These are phyloP conservation scores for Lachnellula suecica DNA, from an alignment of 2,329 filamentous ascomycete species.

Conservation along the genomic window DNA sequence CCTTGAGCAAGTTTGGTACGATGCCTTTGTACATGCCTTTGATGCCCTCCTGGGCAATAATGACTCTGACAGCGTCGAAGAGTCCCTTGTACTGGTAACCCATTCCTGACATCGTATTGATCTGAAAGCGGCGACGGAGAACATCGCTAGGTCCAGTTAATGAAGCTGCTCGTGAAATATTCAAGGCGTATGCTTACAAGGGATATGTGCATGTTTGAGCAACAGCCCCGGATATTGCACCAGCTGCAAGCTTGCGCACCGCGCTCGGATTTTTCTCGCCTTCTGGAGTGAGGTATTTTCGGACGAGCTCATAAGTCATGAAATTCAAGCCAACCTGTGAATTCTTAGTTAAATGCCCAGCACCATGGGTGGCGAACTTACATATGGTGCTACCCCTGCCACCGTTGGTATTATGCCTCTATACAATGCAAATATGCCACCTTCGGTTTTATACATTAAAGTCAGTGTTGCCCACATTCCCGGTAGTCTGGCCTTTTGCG, in stretches of 20 bases:
- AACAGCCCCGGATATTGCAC: conserved; percentile 91
- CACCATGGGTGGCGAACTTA: conserved; percentile 41
- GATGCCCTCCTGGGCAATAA: conserved; percentile 80
- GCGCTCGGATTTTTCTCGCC: conserved; percentile 82
- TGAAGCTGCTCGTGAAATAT: too few relatives aligned
- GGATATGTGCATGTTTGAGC: conserved; percentile 98
- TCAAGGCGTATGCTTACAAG: conserved; percentile 62
- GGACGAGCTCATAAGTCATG: conserved; percentile 93
- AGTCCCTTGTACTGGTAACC: conserved; percentile 93
- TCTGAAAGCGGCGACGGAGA: conserved; percentile 88
- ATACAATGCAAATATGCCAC: conserved; percentile 83
- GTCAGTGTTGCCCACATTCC: conserved; percentile 89
- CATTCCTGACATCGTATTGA: conserved; percentile 99
- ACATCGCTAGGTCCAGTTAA: conserved; percentile 66
- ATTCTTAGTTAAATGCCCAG: conserved; percentile 8
- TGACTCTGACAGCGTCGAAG: conserved; percentile 77
- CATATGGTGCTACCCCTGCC: conserved; percentile 93
- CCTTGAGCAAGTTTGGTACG: conserved; percentile 91
- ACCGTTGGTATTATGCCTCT: conserved; percentile 92
- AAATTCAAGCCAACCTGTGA: conserved; percentile 88
- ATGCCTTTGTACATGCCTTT: conserved; percentile 94
- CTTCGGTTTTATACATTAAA: conserved; percentile 88
- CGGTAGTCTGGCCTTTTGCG: conserved; percentile 65
- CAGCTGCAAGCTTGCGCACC: conserved; percentile 79
- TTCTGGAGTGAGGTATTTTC: conserved; percentile 80